These are phyloP conservation scores for Chloris gayana DNA, from an alignment of 176 grass and related monocot species.

Conservation along the genomic window DNA sequence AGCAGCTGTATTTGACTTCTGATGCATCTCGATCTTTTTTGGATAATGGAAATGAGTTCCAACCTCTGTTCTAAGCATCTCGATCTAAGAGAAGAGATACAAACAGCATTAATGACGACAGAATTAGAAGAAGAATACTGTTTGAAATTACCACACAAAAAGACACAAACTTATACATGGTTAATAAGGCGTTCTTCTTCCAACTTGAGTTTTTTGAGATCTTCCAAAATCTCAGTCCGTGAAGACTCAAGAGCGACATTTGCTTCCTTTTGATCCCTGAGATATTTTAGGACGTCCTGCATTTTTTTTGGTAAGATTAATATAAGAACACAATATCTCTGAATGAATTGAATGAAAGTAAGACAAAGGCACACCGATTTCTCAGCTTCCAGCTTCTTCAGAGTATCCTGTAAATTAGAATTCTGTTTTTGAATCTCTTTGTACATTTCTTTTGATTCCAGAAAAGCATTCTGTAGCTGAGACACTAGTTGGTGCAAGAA, in stretches of 20 bases:
- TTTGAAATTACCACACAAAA: too few species aligned
- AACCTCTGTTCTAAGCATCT: too few species aligned
- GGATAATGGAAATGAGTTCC: too few species aligned
- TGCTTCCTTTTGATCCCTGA: constrained; percentile 47
- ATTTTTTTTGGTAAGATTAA: not conserved
- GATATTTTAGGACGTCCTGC: constrained; percentile 45
- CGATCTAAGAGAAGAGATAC: too few species aligned
- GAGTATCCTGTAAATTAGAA: constrained; percentile 42
- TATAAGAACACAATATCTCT: not conserved
- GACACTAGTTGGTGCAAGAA: constrained; percentile 32
- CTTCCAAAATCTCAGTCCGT: constrained; percentile 42
- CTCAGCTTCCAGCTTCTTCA: constrained; percentile 53
- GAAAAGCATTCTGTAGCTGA: constrained; percentile 26
- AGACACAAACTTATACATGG: constrained; percentile 37
- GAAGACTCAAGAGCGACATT: constrained; percentile 40
- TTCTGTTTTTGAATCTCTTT: constrained; percentile 56
- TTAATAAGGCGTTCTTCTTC: constrained; percentile 60
- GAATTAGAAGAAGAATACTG: too few species aligned
- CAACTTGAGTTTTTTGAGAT: constrained; percentile 44
- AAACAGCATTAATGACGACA: too few species aligned
- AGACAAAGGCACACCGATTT: constrained; percentile 34
- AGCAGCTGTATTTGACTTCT: constrained; percentile 74
- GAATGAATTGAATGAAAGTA: not conserved
- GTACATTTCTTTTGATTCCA: constrained; percentile 39
- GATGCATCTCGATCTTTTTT: constrained; percentile 88